These are phyloP conservation scores for Allium sativum DNA, from an alignment of 106 monocot genomes.

Conservation along the genomic window DNA sequence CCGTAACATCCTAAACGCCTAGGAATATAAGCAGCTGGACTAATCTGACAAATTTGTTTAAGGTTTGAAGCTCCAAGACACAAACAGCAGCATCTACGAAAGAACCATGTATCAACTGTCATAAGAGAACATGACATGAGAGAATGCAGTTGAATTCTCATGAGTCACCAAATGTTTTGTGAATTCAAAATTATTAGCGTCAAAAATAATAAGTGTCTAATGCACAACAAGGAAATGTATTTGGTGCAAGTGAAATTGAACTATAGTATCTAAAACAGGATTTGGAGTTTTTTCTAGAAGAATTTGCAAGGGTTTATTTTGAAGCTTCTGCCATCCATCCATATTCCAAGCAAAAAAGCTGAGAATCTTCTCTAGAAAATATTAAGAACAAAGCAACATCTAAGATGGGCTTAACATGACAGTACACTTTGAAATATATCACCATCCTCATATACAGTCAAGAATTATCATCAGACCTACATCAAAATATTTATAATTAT, in stretches of 20 bases:
- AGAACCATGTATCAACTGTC: constrained; percentile 77
- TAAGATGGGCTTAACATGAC: too few species aligned
- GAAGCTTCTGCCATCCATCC: constrained; percentile 76
- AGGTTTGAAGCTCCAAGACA: constrained; percentile 58
- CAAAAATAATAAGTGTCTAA: constrained; percentile 77
- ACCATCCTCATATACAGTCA: too few species aligned
- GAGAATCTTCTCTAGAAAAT: too few species aligned
- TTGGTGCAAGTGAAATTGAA: constrained; percentile 86
- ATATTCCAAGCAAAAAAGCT: constrained; percentile 72
- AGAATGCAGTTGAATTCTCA: constrained; percentile 47
- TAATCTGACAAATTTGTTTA: constrained; percentile 58
- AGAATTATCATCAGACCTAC: too few species aligned
- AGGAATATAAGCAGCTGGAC: constrained; percentile 67
- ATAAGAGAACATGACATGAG: constrained; percentile 86
- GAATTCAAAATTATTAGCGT: constrained; percentile 57
- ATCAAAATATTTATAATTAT: too few species aligned
- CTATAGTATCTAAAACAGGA: constrained; percentile 58
- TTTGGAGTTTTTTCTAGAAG: constrained; percentile 43
- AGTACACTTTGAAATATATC: too few species aligned
- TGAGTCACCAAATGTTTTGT: constrained; percentile 46
- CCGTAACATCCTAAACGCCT: constrained; percentile 58
- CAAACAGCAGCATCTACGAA: constrained; percentile 75
- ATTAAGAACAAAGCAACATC: too few species aligned
- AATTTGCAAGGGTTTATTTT: constrained; percentile 54
- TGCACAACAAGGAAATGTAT: constrained; percentile 80